Conservation (phyloP, 768 basidiomycete species). For the Boletus edulis region DNA sequence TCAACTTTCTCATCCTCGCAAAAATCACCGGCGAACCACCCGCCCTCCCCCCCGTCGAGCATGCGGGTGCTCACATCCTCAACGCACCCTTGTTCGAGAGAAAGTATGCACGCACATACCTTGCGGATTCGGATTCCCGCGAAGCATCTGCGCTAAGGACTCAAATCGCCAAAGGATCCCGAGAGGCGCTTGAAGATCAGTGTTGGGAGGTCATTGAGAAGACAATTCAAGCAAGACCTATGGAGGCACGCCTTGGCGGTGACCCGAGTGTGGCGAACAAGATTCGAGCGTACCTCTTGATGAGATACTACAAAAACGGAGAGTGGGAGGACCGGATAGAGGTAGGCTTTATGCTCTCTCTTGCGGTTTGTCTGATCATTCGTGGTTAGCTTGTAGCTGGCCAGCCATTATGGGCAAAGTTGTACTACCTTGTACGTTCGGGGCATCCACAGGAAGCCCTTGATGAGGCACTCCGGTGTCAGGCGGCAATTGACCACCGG, state of each 20-base stretch:
- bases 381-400: slow-evolving; percentile 71
- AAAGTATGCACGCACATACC: slow-evolving; percentile 77
- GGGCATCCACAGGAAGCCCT: slow-evolving; percentile 83
- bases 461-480: slow-evolving; percentile 66
- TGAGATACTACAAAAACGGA: slow-evolving; percentile 78
- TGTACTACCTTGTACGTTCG: slow-evolving; percentile 90
- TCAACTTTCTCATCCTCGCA: slow-evolving; percentile 69
- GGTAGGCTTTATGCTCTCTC: slow-evolving; percentile 41
- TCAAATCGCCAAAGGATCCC: slow-evolving; percentile 75
- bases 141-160: slow-evolving; percentile 64
- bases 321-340: slow-evolving; percentile 87
- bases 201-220: slow-evolving; percentile 83
- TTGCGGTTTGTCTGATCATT: background rate
- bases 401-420: slow-evolving; percentile 88
- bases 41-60: slow-evolving; percentile 69
- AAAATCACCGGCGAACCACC: slow-evolving; percentile 80
- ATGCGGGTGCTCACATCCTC: slow-evolving; percentile 78
- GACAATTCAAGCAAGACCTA: slow-evolving; percentile 75
- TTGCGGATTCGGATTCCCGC: slow-evolving; percentile 60
- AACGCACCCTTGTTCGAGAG: slow-evolving; percentile 79
- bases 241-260: slow-evolving; percentile 86
- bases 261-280: slow-evolving; percentile 89
- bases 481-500: slow-evolving; percentile 68
- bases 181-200: slow-evolving; percentile 85
- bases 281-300: slow-evolving; percentile 81